Base-by-base conservation (phyloP, 139 green algal genomes). In the Volvox reticuliferus region DNA sequence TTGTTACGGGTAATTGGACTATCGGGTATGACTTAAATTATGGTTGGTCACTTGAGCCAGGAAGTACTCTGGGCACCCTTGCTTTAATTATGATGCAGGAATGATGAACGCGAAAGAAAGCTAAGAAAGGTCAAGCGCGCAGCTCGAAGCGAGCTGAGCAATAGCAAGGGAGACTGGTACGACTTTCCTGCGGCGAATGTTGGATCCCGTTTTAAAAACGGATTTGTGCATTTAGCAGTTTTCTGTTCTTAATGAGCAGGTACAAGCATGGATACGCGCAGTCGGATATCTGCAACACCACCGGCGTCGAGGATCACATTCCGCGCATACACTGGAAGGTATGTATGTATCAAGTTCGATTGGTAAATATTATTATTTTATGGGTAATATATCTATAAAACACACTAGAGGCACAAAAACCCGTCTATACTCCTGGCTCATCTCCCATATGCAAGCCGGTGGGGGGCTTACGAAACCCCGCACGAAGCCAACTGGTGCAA, bases 81-180 rank as follows among this genome's bases (percentile, higher is more conserved):
- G 44, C 44, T 55, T 5, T 55, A 55, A 55, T 55, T 73, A 28
- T 28, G 19, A 77, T 77, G 78, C 35, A 84, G 78, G 36, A 35
- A 84, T 65, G 35, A 63, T 33, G 61, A 87, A 16, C 81, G 61
- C 9, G 88, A 94, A 35, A 92, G 92, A 73, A 96, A 95, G 75
- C 95, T 99, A 22, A 90, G 96, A 0, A 82, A 86, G 0, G 96
- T 93, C 28, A 99, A 99, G 88, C 93, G 97, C 1, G 94, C 93
- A 2, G 96, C 95, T 16, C 88, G 97, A 24, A 97, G 93, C 65
- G 97, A 99, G 92, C 93, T 99, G 0, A 96, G 92, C 73, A 95
- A 98, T 0, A 95, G 91, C 65, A 88, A 91, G 18, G 97, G 97
- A 19, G 97, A 98, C 26, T 99, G 97, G 97, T 96, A 69, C 26